phyloP scores from a whole-genome alignment of 2,329 filamentous ascomycete species.

The Paramyrothecium sp. region DNA sequence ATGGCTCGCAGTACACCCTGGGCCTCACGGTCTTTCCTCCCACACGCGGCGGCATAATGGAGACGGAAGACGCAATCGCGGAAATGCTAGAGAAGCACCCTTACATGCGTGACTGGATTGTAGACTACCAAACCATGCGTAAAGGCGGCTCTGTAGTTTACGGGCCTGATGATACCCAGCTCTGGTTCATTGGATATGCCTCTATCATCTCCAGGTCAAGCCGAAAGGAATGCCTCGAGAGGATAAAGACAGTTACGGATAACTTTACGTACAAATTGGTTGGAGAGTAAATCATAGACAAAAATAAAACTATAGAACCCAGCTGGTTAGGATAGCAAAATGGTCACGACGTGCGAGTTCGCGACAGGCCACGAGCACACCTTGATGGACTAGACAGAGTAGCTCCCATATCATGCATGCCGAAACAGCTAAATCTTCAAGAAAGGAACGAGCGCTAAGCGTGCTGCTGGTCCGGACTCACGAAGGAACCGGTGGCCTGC shows the following conservation, averaged over 20 bases:
- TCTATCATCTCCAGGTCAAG: constrained; percentile 5
- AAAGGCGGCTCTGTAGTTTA: constrained; percentile 7
- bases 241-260: constrained; percentile 4
- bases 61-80: background rate
- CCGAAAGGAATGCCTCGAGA: constrained; percentile 6
- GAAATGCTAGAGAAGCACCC: constrained; percentile 4
- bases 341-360: too few relatives aligned
- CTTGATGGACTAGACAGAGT: too few relatives aligned
- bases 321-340: background rate
- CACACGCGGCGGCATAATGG: constrained; percentile 8
- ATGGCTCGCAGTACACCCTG: constrained; percentile 12
- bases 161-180: constrained; percentile 10
- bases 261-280: constrained; percentile 6
- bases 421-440: too few relatives aligned
- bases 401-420: too few relatives aligned
- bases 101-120: constrained; percentile 6
- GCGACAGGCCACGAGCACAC: too few relatives aligned
- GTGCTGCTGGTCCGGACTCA: too few relatives aligned
- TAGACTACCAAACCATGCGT: constrained; percentile 11
- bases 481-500: too few relatives aligned
- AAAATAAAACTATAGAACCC: background rate
- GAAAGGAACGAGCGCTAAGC: too few relatives aligned
- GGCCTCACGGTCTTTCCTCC: constrained; percentile 13
- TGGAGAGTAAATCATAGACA: background rate
- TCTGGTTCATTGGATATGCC: constrained; percentile 13